Base-by-base conservation (phyloP, 805 yeast species). In the Yarrowia sp. region DNA sequence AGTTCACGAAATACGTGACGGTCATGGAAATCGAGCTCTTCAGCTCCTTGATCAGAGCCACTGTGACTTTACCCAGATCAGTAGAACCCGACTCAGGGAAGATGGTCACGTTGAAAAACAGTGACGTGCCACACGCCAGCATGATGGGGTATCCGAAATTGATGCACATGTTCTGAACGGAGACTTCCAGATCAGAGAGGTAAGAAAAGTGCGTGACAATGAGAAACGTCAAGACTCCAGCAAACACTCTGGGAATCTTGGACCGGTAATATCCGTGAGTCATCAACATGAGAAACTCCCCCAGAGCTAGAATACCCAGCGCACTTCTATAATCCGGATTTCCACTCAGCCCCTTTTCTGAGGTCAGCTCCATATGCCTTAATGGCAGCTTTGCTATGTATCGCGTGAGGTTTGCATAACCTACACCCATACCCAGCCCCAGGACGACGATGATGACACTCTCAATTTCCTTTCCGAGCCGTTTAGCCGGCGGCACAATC, bases 81-180 rank as follows among this genome's bases (percentile, higher is more conserved):
- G 84, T 79, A 32, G 85, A 80, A 15, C 87, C 87, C 74, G 83
- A 82, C 70, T 84, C 87, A 1, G 87, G 87, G 71, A 82, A 84
- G 12, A 84, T 70, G 1, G 76, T 43, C 49, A 84, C 61, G 69
- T 83, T 84, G 74, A 83, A 79, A 36, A 80, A 76, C n/a, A 83
- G 69, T 0, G 84, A 77, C 69, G 83, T 74, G 0, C 81, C 84
- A 45, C 83, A 81, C 32, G 85, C 86, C 22, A 83, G 42, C 55
- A 82, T 79, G 69, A 84, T 81, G 0, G 87, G 87, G 0, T 77
- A 75, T 3, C 82, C 76, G 69, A 76, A 84, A 9, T 77, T 75
- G 48, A 76, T 73, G 7, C 80, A 79, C n/a, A 80, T 74, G 1
- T 69, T 71, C 0, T 72, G 78, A 1, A 82, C 76, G n/a, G 75